Conservation (phyloP, 805 yeast species). For the Maudiozyma pseudohumilis region DNA sequence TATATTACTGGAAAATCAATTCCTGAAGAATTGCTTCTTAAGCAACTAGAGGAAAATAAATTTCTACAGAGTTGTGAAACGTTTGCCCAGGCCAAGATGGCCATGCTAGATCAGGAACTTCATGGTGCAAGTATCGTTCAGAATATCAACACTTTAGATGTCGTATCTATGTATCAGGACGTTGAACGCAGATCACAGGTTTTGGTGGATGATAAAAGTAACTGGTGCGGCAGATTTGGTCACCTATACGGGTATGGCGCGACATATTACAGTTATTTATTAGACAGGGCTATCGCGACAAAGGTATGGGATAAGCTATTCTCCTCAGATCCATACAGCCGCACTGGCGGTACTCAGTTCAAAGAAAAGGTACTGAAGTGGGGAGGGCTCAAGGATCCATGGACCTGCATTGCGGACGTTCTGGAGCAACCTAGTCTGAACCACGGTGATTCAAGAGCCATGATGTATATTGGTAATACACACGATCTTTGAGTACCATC, state of each 20-base stretch:
- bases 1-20: constrained; percentile 50
- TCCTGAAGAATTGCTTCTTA: constrained; percentile 39
- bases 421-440: constrained; percentile 52
- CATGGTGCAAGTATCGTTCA: constrained; percentile 39
- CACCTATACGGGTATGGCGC: constrained; percentile 92
- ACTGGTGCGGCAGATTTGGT: constrained; percentile 92
- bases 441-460: constrained; percentile 62
- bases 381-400: constrained; percentile 92
- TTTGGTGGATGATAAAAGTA: constrained; percentile 58
- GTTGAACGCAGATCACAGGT: constrained; percentile 51
- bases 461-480: constrained; percentile 40
- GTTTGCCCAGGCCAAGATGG: constrained; percentile 82
- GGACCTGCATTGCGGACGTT: constrained; percentile 75
- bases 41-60: constrained; percentile 42
- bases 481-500: constrained; percentile 9
- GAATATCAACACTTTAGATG: constrained; percentile 38
- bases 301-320: constrained; percentile 74
- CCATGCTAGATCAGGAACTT: constrained; percentile 72
- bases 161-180: constrained; percentile 53
- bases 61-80: constrained; percentile 61
- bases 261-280: constrained; percentile 80
- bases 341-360: constrained; percentile 68
- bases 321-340: constrained; percentile 54
- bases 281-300: constrained; percentile 88
- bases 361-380: constrained; percentile 63